phyloP scores from a whole-genome alignment of 495 filamentous ascomycete genomes.

The Collariella sp. region DNA sequence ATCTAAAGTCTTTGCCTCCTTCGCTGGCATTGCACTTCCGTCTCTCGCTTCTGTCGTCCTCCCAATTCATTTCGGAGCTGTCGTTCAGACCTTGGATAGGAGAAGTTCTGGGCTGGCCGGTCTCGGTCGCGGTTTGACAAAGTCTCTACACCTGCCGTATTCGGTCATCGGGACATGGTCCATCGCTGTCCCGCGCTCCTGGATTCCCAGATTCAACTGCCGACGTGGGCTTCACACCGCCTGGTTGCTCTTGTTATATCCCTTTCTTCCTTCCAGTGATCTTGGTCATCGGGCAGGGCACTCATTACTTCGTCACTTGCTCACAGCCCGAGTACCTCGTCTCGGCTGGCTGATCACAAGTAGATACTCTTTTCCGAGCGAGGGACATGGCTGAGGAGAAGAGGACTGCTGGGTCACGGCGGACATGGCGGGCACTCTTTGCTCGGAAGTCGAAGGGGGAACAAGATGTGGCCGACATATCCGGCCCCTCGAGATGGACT shows the following conservation, averaged over 20 bases:
- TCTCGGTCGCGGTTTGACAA: conserved; percentile 2
- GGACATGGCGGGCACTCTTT: conserved; percentile 16
- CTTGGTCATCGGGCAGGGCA: background rate
- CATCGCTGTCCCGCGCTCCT: background rate
- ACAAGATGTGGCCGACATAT: conserved; percentile 5
- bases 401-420: background rate
- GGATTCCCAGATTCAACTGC: background rate
- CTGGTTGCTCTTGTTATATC: background rate
- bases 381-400: conserved; percentile 9
- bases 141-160: background rate
- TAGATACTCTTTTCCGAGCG: background rate
- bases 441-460: conserved; percentile 3
- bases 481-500: conserved; percentile 46
- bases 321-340: background rate
- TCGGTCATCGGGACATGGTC: background rate
- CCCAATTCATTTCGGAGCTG: background rate
- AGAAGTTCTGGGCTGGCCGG: background rate
- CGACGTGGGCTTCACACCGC: background rate
- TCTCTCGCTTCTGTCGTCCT: background rate
- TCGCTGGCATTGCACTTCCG: background rate
- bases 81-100: background rate
- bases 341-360: background rate
- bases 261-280: background rate
- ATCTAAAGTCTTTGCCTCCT: background rate
- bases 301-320: background rate